Evolutionary conservation across 2,329 filamentous ascomycete species (phyloP).

Genomic region (Thermoascus crustaceus): DNA sequence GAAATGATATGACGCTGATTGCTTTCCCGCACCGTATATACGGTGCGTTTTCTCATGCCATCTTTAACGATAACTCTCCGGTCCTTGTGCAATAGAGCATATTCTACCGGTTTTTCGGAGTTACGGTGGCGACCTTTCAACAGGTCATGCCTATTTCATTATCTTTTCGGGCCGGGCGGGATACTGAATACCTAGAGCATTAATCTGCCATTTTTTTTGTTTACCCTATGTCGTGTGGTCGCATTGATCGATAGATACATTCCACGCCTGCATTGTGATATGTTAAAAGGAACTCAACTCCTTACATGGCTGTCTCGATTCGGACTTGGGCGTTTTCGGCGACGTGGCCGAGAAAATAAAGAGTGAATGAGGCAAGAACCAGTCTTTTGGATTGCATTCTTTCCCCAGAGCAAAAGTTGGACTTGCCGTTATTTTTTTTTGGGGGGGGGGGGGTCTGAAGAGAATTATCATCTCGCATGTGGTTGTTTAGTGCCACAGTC

Average conservation of each 20-base stretch:
- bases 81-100: no score
- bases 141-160: constrained; percentile 25
- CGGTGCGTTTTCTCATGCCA: no score
- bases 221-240: no score
- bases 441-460: no score
- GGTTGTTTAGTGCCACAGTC: no score
- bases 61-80: no score
- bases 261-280: constrained; percentile 12
- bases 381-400: not conserved
- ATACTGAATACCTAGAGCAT: constrained; percentile 5
- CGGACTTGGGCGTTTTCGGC: not conserved
- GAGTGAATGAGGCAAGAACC: not conserved
- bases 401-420: not conserved
- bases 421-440: no score
- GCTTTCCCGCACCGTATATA: constrained; percentile 2
- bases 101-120: constrained; percentile 25
- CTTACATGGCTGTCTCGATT: not conserved
- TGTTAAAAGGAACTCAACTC: constrained; percentile 1
- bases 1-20: constrained; percentile 21
- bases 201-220: constrained; percentile 9
- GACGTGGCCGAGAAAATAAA: not conserved
- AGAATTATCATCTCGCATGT: no score
- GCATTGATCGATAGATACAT: not conserved
- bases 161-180: constrained; percentile 11
- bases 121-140: constrained; percentile 34